Evolutionary conservation across 352 stramenopile species (phyloP).

Genomic region (Phytophthora idaei): DNA sequence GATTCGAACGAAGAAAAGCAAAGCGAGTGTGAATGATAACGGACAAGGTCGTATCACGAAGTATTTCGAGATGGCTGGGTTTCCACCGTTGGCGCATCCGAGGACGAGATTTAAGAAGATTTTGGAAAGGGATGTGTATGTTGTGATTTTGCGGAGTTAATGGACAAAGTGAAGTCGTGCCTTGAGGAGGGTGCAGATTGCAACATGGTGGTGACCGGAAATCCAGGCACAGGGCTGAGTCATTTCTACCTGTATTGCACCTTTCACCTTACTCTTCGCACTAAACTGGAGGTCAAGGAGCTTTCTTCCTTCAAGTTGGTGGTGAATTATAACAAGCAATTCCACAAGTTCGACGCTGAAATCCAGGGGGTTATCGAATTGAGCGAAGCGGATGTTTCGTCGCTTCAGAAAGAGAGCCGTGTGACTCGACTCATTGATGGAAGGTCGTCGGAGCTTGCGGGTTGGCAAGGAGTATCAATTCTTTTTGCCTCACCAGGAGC

Average conservation of each 20-base stretch:
- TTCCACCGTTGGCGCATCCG: constrained; percentile 12
- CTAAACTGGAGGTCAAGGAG: too few species aligned
- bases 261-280: background rate
- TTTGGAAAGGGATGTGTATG: constrained; percentile 12
- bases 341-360: background rate
- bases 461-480: background rate
- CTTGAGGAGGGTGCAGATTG: background rate
- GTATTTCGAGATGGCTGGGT: constrained; percentile 19
- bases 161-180: constrained; percentile 4
- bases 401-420: too few species aligned
- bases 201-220: constrained; percentile 1
- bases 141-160: constrained; percentile 12
- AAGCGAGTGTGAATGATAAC: constrained; percentile 5
- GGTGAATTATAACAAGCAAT: too few species aligned
- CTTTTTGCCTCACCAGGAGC: background rate
- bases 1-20: constrained; percentile 13
- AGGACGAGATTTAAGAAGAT: constrained; percentile 9
- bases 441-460: background rate
- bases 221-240: background rate
- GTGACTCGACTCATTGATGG: too few species aligned
- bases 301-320: too few species aligned
- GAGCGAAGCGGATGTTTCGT: too few species aligned
- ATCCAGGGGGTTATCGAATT: background rate
- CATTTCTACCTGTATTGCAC: background rate
- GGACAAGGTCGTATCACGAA: background rate